Evolutionary conservation across 2,329 filamentous ascomycete genomes (phyloP), one percentile per base, ranked within the genome.

Genomic region (Arthrobotrys pseudoclavata): DNA sequence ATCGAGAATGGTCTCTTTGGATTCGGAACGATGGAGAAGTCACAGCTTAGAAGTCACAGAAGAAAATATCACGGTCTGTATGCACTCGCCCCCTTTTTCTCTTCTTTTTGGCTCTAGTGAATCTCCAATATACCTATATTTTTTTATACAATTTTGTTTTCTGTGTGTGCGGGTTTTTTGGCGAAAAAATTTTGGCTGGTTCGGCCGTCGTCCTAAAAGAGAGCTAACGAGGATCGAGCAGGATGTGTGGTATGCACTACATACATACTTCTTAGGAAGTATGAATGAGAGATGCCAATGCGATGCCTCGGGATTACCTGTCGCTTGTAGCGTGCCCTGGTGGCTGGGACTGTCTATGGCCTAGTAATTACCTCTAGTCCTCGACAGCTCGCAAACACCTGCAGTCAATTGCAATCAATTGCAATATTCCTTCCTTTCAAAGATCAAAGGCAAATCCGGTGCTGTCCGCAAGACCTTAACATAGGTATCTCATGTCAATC

Each of bases 201-300:
- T 77, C 67, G 71, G 64, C 71, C 64, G 71, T 48, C 48, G 71
- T 70, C 67, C 67, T 67, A 67, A 77, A 76, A 68, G 37, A 63
- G 66, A 71, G 67, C 67, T 70, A 77, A 71, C 74, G 66, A 70
- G 72, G 72, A 76, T 76, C 66, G 15, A 76, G 61, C 40, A 72
- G 63, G 50, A 40, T 57, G 52, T 29, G n/a, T 53, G 26, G 12
- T 45, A 45, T 45, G 18, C 42, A 45, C 42, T 2, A 47, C n/a
- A 47, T 13, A 50, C 6, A 22, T 40, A 4, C 20, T 26, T 60
- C 42, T 45, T 45, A 45, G 42, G 42, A 24, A 29, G 22, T 53
- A 18, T 53, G 26, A 53, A 29, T 53, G 55, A 26, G 34, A 62
- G 60, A 72, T 66, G 61, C 37, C 47, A 57, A 42, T 67, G 48